Base-by-base conservation (phyloP, 345 rosid genomes). In the Leavenworthia alabamica region DNA sequence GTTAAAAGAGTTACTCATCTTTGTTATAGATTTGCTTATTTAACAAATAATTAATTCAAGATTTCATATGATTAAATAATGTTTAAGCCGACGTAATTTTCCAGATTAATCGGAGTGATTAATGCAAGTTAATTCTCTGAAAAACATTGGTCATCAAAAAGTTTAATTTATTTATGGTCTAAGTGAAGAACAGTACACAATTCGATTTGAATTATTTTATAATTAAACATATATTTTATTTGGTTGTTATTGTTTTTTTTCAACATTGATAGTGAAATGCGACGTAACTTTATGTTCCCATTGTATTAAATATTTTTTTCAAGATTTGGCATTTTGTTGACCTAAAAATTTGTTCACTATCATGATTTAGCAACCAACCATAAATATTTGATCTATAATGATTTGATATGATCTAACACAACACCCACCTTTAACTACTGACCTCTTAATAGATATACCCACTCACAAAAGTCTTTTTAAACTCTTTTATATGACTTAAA, bases 381-480 rank as follows among this genome's bases (percentile, higher is more conserved):
- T 58, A 64, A 51, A 64, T 57, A 60, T 27, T 16, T 9, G 24
- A 41, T 39, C 54, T 40, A 31, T 64, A 56, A 0, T 61, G n/a
- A n/a, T n/a, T n/a, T n/a, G n/a, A n/a, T n/a, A n/a, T n/a, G n/a
- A n/a, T n/a, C n/a, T n/a, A n/a, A n/a, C n/a, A n/a, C n/a, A n/a
- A n/a, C n/a, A 71, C 61, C 75, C 66, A 71, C 70, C 66, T 64
- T 57, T 42, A 71, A 53, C 71, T 71, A 71, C 75, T 71, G 65
- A 56, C 60, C 53, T 63, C 53, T 56, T 63, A 70, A 33, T 35
- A 33, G 12, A 43, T 36, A 40, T 27, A 39, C 27, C 61, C n/a
- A 43, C 28, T 42, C 37, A n/a, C 32, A 45, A 20, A 3, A 40
- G 8, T 12, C n/a, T 8, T 42, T 17, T 28, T 35, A 37, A 35